Conservation (phyloP, 225 moss, liverwort and hornwort genomes). For the Sphagnum tenellum region DNA sequence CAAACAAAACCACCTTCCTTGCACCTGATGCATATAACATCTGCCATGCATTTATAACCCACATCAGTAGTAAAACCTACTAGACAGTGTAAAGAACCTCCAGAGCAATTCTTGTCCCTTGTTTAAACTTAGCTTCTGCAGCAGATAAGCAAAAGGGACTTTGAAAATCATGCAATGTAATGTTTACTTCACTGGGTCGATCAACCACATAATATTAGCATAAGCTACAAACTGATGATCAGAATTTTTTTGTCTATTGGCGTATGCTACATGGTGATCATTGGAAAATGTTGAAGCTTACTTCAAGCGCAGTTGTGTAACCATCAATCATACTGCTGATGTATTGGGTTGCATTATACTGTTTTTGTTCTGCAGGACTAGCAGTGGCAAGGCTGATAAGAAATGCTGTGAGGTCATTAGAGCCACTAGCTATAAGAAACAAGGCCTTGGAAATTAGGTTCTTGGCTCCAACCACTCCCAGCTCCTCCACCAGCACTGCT, state of each 20-base stretch:
- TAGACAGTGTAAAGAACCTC: no score
- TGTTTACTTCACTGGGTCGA: no score
- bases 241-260: no score
- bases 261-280: no score
- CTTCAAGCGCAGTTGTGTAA: slow-evolving; percentile 24
- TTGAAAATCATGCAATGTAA: no score
- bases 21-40: slow-evolving; percentile 23
- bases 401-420: slow-evolving; percentile 26
- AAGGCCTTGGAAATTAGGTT: slow-evolving; percentile 26
- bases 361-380: slow-evolving; percentile 3
- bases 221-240: no score
- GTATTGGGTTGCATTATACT: slow-evolving; percentile 14
- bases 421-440: slow-evolving; percentile 22
- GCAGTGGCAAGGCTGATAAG: background rate
- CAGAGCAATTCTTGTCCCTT: no score
- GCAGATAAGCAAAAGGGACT: no score
- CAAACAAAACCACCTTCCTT: slow-evolving; percentile 27
- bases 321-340: slow-evolving; percentile 11
- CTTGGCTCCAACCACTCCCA: slow-evolving; percentile 7
- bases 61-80: no score
- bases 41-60: slow-evolving; percentile 7
- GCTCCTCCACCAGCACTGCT: slow-evolving; percentile 11
- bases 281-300: slow-evolving; percentile 1
- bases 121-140: no score
- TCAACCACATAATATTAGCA: no score